Percentiles rank a stretch among this genome's conserved stretches.
Conservation (phyloP, 441 rosid genomes). For the Jatropha multifida region DNA sequence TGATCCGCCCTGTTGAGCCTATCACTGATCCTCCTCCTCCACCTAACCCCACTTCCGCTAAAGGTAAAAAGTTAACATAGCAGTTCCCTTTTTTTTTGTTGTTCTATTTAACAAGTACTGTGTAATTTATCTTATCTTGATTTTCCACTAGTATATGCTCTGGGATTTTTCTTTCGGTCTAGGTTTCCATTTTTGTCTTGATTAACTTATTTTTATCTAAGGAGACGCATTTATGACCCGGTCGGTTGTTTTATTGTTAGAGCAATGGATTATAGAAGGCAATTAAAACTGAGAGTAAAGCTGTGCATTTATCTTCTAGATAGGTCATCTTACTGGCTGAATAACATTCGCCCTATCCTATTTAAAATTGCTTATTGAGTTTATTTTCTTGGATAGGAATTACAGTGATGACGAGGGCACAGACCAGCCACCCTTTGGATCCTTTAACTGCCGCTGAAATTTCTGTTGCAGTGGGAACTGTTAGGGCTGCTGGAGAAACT, state of each 20-base stretch:
- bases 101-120: background rate
- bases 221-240: background rate
- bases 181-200: too few relatives aligned
- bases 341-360: background rate
- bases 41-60: constrained; percentile 33
- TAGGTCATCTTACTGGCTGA: background rate
- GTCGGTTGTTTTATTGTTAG: background rate
- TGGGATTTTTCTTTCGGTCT: background rate
- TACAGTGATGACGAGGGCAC: constrained; percentile 58
- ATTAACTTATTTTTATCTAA: background rate
- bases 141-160: background rate
- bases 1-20: constrained; percentile 51
- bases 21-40: constrained; percentile 36
- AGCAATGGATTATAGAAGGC: background rate
- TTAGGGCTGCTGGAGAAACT: constrained; percentile 83
- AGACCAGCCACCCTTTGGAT: constrained; percentile 80
- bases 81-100: background rate
- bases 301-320: background rate
- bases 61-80: constrained; percentile 30
- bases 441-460: constrained; percentile 83
- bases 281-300: background rate
- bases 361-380: constrained; percentile 1
- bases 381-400: constrained; percentile 28
- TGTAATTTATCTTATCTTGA: background rate
- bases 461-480: constrained; percentile 84